Conservation (phyloP, 495 filamentous ascomycete genomes). For the Darksidea phi region DNA sequence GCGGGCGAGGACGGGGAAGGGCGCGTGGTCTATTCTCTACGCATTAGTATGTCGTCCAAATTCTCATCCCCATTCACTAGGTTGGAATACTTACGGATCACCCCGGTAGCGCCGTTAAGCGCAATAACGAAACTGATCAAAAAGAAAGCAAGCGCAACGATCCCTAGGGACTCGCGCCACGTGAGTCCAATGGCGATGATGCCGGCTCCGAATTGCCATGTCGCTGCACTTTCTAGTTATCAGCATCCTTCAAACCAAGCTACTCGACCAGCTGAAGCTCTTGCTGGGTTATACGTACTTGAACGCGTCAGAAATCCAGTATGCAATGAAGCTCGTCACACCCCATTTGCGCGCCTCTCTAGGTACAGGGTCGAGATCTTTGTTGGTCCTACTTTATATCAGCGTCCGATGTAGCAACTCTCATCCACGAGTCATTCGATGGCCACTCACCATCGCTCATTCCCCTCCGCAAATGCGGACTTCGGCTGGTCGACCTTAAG, state of each 20-base stretch:
- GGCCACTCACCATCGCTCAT: slow-evolving; percentile 33
- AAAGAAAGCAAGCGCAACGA: slow-evolving; percentile 61
- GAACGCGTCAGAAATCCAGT: slow-evolving; percentile 39
- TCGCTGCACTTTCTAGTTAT: slow-evolving; percentile 28
- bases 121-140: slow-evolving; percentile 63
- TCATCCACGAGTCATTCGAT: neutral
- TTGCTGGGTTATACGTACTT: slow-evolving; percentile 21
- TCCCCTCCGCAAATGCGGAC: slow-evolving; percentile 35
- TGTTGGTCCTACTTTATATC: slow-evolving; percentile 29
- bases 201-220: slow-evolving; percentile 36
- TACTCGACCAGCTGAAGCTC: neutral
- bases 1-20: slow-evolving; percentile 66
- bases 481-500: slow-evolving; percentile 37
- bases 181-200: slow-evolving; percentile 45
- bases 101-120: slow-evolving; percentile 55
- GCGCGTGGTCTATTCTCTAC: slow-evolving; percentile 63
- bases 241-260: neutral
- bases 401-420: neutral
- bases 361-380: slow-evolving; percentile 36
- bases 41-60: too few species aligned
- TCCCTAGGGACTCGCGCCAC: slow-evolving; percentile 60
- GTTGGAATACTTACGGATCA: slow-evolving; percentile 42
- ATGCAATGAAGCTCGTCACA: slow-evolving; percentile 33
- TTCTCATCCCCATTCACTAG: too few species aligned
- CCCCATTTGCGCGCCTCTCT: slow-evolving; percentile 33